Percentiles rank a stretch among this genome's conserved stretches.
Evolutionary conservation across 2,329 filamentous ascomycete genomes (phyloP).

Genomic region (Fusarium subtropicale): DNA sequence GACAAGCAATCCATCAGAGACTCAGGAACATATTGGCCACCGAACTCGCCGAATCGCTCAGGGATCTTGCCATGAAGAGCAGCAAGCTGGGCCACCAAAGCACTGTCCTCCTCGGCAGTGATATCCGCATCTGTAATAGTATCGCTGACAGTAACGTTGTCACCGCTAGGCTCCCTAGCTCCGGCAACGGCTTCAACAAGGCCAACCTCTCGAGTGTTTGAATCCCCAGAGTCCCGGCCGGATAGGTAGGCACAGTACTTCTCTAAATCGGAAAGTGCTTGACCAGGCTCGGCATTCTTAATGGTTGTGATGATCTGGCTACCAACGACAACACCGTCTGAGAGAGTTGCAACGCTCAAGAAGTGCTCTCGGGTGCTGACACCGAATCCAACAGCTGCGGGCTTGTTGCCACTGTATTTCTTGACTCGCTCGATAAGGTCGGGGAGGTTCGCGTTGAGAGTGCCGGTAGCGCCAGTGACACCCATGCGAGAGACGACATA

Average conservation of each 20-base stretch:
- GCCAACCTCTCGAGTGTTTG: constrained; percentile 71
- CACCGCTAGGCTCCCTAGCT: constrained; percentile 56
- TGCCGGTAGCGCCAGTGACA: constrained; percentile 90
- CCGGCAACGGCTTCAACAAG: constrained; percentile 74
- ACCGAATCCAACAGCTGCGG: constrained; percentile 93
- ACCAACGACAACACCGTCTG: constrained; percentile 96
- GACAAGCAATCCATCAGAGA: constrained; percentile 96
- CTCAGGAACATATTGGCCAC: constrained; percentile 97
- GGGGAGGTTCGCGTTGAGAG: constrained; percentile 83
- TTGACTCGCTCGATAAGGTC: constrained; percentile 87
- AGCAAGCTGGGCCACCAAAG: constrained; percentile 85
- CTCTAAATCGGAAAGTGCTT: constrained; percentile 75
- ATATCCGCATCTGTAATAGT: constrained; percentile 77
- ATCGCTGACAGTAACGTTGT: constrained; percentile 65
- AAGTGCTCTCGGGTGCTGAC: constrained; percentile 97
- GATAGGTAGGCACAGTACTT: constrained; percentile 83
- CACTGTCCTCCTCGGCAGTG: constrained; percentile 61
- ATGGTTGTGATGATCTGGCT: constrained; percentile 92
- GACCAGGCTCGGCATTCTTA: constrained; percentile 49
- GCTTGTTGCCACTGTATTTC: constrained; percentile 89
- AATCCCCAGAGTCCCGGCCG: constrained; percentile 58
- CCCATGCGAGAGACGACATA: constrained; percentile 98
- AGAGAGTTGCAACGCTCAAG: constrained; percentile 81
- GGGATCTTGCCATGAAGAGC: constrained; percentile 84
- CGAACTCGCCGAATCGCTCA: constrained; percentile 92